Conservation (phyloP, 352 stramenopile genomes). For the Blastocystis sp. region DNA sequence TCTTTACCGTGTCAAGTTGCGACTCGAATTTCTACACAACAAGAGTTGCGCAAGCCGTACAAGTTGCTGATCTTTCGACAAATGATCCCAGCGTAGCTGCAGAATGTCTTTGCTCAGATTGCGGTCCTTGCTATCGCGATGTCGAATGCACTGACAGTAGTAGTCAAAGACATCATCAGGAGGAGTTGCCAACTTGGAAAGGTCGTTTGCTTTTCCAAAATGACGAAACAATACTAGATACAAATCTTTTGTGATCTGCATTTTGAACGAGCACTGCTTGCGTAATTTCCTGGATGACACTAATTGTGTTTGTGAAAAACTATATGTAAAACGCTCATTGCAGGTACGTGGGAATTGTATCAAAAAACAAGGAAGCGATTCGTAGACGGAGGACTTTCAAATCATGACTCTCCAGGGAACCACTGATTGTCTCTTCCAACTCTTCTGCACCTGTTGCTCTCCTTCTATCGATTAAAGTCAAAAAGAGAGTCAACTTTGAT, state of each 20-base stretch:
- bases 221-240: background rate
- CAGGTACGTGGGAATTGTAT: constrained; percentile 3
- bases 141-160: background rate
- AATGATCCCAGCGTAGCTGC: background rate
- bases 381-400: background rate
- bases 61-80: background rate
- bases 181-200: background rate
- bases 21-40: background rate
- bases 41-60: background rate
- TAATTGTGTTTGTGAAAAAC: background rate
- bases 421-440: background rate
- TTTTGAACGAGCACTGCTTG: background rate
- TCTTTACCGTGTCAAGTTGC: background rate
- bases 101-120: background rate
- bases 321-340: background rate
- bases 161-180: constrained; percentile 36
- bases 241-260: background rate
- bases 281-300: background rate
- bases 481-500: background rate
- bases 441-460: background rate
- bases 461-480: background rate
- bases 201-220: background rate
- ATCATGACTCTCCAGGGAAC: background rate
- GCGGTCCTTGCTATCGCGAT: background rate
- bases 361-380: constrained; percentile 16